These are phyloP conservation scores for Saccharomyces hybrid DNA, from an alignment of 1,139 yeast genomes.

Conservation along the genomic window DNA sequence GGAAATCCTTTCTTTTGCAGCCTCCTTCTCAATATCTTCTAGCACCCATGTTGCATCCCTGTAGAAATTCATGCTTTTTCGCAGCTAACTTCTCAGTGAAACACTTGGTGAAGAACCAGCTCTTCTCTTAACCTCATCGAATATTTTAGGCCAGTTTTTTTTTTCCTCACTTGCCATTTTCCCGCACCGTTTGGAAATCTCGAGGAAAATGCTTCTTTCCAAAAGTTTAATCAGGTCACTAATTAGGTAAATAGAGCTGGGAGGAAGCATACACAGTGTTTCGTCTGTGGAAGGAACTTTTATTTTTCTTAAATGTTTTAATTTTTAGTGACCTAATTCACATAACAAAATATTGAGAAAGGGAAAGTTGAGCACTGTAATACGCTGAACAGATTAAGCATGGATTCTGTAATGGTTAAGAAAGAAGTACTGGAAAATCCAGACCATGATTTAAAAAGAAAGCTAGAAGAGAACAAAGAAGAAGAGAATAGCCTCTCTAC, in stretches of 20 bases:
- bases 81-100: not conserved
- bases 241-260: not conserved
- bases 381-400: not conserved
- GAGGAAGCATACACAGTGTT: not conserved
- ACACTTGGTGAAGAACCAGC: not conserved
- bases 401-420: not conserved
- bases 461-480: slow-evolving; percentile 5
- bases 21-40: slow-evolving; percentile 33
- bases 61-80: slow-evolving; percentile 46
- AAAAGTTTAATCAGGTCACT: not conserved
- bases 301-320: not conserved
- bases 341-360: not conserved
- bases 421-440: not conserved
- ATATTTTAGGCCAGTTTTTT: not conserved
- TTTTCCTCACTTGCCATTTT: not conserved
- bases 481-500: not conserved
- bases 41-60: slow-evolving; percentile 48
- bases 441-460: not conserved
- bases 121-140: slow-evolving; percentile 1
- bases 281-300: not conserved
- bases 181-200: slow-evolving; percentile 1
- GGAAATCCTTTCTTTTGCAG: slow-evolving; percentile 28
- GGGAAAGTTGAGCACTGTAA: not conserved
- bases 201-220: not conserved
- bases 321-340: not conserved